Evolutionary conservation across 176 grass and related monocot genomes (phyloP), one percentile per base, ranked within the genome.

Genomic region (Alopecurus myosuroides): DNA sequence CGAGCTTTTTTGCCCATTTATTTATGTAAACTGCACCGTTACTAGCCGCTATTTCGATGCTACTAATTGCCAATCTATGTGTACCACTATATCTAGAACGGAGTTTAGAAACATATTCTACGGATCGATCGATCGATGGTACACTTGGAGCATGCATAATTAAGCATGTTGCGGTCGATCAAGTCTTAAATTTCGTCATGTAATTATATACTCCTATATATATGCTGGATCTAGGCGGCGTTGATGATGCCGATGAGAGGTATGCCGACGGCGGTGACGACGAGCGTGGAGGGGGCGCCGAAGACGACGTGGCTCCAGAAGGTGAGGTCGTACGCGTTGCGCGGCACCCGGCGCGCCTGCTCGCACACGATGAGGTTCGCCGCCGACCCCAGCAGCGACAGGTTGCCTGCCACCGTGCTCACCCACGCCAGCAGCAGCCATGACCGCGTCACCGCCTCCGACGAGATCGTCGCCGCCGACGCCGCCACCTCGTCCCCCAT

Each of bases 301-400:
- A 99, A 99, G 18, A 91, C 44, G 33, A 99, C 61, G 65, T 99
- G 97, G n/a, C 34, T 69, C 72, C 91, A 94, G 86, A 99, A 99
- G 50, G 64, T 91, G 79, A 99, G 91, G 68, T 89, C 92, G 84
- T 96, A 87, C 3, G 93, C 90, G 71, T 85, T 80, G 56, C 87
- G 88, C 61, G 49, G 88, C 61, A 86, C 84, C 36, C 97, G 85
- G 56, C 84, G 93, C 22, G 97, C 96, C 89, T 98, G 96, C 89
- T 98, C 96, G 63, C 96, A 98, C 37, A 98, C 93, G 70, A 98
- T 98, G 49, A 99, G 91, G 97, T 99, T 99, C 36, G 97, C 97
- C 71, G 97, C 97, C 11, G 97, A 99, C 70, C 97, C 97, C 66
- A 99, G 91, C 20, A 99, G 88, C 25, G 93, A 95, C 7, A 99